Conservation (phyloP, 768 basidiomycete genomes). For the Sarcodon aspratus region DNA sequence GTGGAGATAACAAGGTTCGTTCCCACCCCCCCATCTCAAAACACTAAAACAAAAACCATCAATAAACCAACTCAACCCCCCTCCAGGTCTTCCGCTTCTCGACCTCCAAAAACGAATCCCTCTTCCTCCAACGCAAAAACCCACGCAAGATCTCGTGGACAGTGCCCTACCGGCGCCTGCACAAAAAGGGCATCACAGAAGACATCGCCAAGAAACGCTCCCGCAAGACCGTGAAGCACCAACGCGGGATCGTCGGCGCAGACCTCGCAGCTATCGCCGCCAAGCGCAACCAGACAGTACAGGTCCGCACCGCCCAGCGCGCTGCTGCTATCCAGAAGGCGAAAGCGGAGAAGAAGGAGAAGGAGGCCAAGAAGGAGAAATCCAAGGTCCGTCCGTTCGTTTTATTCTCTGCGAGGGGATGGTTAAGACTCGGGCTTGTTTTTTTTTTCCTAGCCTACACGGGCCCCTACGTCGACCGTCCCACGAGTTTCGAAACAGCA, state of each 20-base stretch:
- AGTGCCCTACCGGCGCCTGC: conserved; percentile 86
- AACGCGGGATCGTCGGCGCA: conserved; percentile 96
- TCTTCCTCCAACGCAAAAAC: conserved; percentile 99
- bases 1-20: conserved; percentile 89
- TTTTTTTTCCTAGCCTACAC: conserved; percentile 32
- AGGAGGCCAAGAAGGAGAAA: conserved; percentile 76
- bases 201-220: conserved; percentile 99
- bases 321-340: conserved; percentile 85
- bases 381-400: conserved; percentile 43
- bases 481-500: conserved; percentile 93
- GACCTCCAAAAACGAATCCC: conserved; percentile 85
- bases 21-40: not conserved
- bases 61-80: too few relatives aligned
- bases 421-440: too few relatives aligned
- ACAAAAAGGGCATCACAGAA: conserved; percentile 99
- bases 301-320: conserved; percentile 71
- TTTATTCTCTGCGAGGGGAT: not conserved
- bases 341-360: conserved; percentile 94
- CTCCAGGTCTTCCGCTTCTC: conserved; percentile 90
- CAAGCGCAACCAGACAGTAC: conserved; percentile 85
- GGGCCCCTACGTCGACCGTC: conserved; percentile 39
- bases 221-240: conserved; percentile 92
- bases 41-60: not conserved
- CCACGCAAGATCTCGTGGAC: conserved; percentile 99
- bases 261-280: conserved; percentile 87